These are phyloP conservation scores for Quercus parvula DNA, from an alignment of 306 rosid species.

Conservation along the genomic window DNA sequence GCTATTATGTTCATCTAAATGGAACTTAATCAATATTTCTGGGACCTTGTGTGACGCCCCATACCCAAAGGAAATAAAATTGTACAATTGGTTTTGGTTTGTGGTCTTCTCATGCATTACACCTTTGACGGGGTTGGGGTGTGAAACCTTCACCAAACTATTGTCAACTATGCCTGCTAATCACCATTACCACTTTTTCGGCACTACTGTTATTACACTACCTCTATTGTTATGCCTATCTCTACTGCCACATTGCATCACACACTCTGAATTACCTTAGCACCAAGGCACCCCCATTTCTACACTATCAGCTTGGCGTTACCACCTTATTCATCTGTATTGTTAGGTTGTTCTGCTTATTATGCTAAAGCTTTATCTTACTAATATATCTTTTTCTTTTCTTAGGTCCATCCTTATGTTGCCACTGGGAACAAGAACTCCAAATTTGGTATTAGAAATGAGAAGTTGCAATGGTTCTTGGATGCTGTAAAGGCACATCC, in stretches of 20 bases:
- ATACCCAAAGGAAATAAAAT: no score
- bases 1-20: not conserved
- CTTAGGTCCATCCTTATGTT: conserved; percentile 89
- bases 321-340: not conserved
- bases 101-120: no score
- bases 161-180: not conserved
- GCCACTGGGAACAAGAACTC: conserved; percentile 98
- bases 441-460: conserved; percentile 93
- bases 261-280: not conserved
- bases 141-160: not conserved
- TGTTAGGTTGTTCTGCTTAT: not conserved
- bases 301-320: not conserved
- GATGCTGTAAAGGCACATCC: conserved; percentile 81
- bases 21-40: not conserved
- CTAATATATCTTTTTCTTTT: conserved; percentile 1
- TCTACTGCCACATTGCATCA: no score
- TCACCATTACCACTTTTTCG: not conserved
- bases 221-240: not conserved
- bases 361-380: not conserved
- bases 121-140: no score
- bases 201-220: not conserved
- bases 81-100: no score
- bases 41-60: not conserved
- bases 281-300: not conserved
- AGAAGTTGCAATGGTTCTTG: conserved; percentile 93